Evolutionary conservation across 1,284 basidiomycete species (phyloP), one percentile per base, ranked within the genome.

Genomic region (Microbotryum intermedium): DNA sequence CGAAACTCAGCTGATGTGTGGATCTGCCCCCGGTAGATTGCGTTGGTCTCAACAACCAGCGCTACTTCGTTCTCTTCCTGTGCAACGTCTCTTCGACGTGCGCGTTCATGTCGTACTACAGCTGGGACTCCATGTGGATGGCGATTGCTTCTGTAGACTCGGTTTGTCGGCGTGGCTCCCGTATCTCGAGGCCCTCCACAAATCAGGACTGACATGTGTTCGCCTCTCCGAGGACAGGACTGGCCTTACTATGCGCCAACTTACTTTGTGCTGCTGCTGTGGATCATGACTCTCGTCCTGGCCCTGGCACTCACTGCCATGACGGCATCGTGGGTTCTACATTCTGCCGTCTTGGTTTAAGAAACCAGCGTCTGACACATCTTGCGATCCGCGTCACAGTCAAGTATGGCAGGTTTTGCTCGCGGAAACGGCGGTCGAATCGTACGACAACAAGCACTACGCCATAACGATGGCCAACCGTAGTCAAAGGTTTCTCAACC

Each of bases 61-160:
- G 94, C 0, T 90, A 97, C 76, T 98, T 98, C 71, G 81, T 95
- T 39, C 78, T 97, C 42, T 98, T 97, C 81, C 86, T 97, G 90
- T 88, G 60, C 49, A 70, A 73, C 51, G 66, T 72, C 53, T 59
- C 71, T 13, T 29, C 69, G 28, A 63, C 68, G 2, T 68, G 66
- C 46, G 51, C 56, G 25, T 65, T 60, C 29, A 64, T 68, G 10
- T 62, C 62, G 3, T 49, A 50, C 3, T 65, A 59, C 51, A 70
- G 71, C 50, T 71, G 67, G 55, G 2, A 11, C 20, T 57, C 54
- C 23, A 43, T 70, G 46, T 51, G 54, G 48, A 18, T 34, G 21
- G 61, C 59, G 44, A 45, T 69, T n/a, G 53, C 59, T 30, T 64
- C 59, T 18, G 49, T 56, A 4, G 8, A 42, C 8, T 13, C 5